Base-by-base conservation (phyloP, 179 eudicot species). In the Silene vulgaris region DNA sequence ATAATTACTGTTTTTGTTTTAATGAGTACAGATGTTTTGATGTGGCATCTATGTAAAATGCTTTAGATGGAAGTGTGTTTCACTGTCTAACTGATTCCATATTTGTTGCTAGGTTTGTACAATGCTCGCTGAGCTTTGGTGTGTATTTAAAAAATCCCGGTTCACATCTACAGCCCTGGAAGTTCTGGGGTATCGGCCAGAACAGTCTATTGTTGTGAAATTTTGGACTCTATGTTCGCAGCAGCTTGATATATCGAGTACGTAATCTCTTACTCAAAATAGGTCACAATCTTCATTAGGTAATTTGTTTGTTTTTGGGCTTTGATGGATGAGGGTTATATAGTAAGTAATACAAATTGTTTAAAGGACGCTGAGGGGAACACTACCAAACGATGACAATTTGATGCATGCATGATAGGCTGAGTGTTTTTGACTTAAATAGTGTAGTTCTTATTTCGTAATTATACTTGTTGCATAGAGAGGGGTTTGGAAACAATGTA, bases 181-280 rank as follows among this genome's bases (percentile, higher is more conserved):
- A 79, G 72, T 65, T 64, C 77, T 96, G 81, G 97, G 93, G 30
- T 88, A 78, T 74, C 50, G 83, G 76, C 97, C 99, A 28, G 85
- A 88, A 32, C 76, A 83, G 70, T 76, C 93, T 71, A 71, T 77
- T 68, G 82, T 96, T 76, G 76, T 86, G 80, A 88, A 86, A 71
- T 96, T 88, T 76, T 96, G 97, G 97, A 80, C 69, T 61, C 88
- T 96, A 74, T 93, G 96, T 86, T 96, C 91, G 75, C 90, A 84
- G 74, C 91, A 88, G 77, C 89, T 95, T 67, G 75, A 82, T 66
- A 75, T 84, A 78, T 87, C 97, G 78, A 88, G 97, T 96, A 80
- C 77, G 80, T 77, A 17, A 29, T 23, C 62, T 50, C 70, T 20
- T 75, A 65, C 68, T 61, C 64, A 26, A 62, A 69, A 69, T 30